These are phyloP conservation scores for Pseudogymnoascus pannorum DNA, from an alignment of 2,329 filamentous ascomycete species.

Conservation along the genomic window DNA sequence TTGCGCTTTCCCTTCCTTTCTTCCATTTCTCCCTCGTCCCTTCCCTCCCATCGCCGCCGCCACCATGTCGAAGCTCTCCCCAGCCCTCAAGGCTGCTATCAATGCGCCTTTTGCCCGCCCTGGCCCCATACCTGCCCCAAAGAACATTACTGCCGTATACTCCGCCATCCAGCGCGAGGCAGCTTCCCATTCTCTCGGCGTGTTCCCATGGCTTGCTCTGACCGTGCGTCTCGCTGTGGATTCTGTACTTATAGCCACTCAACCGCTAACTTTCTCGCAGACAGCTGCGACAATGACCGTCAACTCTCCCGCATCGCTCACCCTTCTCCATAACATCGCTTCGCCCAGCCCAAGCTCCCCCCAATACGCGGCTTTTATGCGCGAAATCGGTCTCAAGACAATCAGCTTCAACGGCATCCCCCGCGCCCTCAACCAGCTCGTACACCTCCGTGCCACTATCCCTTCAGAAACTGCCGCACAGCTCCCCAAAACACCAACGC, in stretches of 20 bases:
- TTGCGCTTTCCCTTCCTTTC: neutral
- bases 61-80: constrained; percentile 74
- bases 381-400: constrained; percentile 68
- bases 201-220: constrained; percentile 58
- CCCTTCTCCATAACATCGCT: constrained; percentile 38
- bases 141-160: constrained; percentile 57
- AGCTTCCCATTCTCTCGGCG: constrained; percentile 51
- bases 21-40: neutral
- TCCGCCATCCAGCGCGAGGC: constrained; percentile 57
- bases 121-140: constrained; percentile 56
- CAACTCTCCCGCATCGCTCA: constrained; percentile 73
- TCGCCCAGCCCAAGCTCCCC: constrained; percentile 22
- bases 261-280: constrained; percentile 34
- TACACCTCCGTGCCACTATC: constrained; percentile 56
- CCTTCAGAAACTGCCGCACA: constrained; percentile 40
- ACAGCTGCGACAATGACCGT: constrained; percentile 78
- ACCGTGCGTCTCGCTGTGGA: constrained; percentile 41
- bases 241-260: neutral
- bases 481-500: constrained; percentile 51
- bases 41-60: neutral
- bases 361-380: constrained; percentile 61
- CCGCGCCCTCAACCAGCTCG: constrained; percentile 60
- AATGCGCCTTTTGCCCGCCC: constrained; percentile 61
- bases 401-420: constrained; percentile 64
- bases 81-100: constrained; percentile 65